phyloP scores from a whole-genome alignment of 176 grass and related monocot genomes.

The Panicum miliaceum region DNA sequence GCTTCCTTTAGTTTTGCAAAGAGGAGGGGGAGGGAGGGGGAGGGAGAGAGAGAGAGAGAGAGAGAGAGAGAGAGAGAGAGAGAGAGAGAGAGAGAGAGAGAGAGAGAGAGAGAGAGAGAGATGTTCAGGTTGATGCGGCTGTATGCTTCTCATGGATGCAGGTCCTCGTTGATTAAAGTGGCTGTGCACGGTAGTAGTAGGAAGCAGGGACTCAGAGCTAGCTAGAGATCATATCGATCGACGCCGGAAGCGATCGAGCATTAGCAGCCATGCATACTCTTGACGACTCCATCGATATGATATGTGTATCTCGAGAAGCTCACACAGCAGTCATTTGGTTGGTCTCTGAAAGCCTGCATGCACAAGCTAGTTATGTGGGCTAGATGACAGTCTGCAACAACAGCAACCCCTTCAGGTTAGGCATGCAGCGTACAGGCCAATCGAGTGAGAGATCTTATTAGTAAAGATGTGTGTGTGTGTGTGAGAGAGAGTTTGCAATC shows the following conservation, averaged over 20 bases:
- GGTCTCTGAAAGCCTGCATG: slow-evolving; percentile 32
- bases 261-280: slow-evolving; percentile 42
- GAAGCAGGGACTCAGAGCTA: slow-evolving; percentile 46
- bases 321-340: slow-evolving; percentile 56
- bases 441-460: not conserved
- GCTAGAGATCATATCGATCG: slow-evolving; percentile 32
- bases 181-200: slow-evolving; percentile 49
- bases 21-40: not conserved
- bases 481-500: not conserved
- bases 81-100: not conserved
- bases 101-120: not conserved
- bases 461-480: too few relatives aligned
- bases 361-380: slow-evolving; percentile 24
- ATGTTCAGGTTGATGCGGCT: slow-evolving; percentile 31
- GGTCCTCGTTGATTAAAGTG: slow-evolving; percentile 67
- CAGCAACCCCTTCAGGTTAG: not conserved
- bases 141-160: slow-evolving; percentile 9
- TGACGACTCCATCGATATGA: slow-evolving; percentile 48
- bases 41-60: not conserved
- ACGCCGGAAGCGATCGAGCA: slow-evolving; percentile 22
- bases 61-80: not conserved
- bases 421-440: not conserved
- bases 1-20: slow-evolving; percentile 23
- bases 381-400: slow-evolving; percentile 18
- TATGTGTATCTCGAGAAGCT: slow-evolving; percentile 56